phyloP scores from a whole-genome alignment of 2,329 filamentous ascomycete genomes.

The Polytolypa hystricis region DNA sequence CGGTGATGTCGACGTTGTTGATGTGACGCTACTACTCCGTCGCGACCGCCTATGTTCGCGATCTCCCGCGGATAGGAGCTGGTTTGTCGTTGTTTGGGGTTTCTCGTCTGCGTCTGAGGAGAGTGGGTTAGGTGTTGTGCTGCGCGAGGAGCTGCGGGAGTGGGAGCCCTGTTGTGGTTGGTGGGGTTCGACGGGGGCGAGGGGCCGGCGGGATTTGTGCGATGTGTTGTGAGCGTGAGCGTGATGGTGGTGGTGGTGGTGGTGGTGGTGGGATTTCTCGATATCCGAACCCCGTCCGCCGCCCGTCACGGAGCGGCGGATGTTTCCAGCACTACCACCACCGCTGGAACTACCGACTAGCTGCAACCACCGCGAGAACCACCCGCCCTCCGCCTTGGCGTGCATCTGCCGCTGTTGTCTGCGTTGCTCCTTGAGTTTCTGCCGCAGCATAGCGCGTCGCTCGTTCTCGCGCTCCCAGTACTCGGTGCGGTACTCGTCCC shows the following conservation, averaged over 20 bases:
- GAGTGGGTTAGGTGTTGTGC: conserved; percentile 23
- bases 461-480: conserved; percentile 98
- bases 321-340: conserved; percentile 48
- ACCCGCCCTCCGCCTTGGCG: conserved; percentile 58
- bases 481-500: conserved; percentile 86
- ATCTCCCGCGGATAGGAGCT: conserved; percentile 20
- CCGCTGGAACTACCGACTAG: too few species aligned
- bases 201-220: conserved; percentile 6
- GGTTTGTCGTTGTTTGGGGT: not conserved
- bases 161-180: conserved; percentile 14
- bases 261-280: conserved; percentile 21
- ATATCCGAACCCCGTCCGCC: too few species aligned
- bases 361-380: conserved; percentile 90
- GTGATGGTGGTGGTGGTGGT: conserved; percentile 19
- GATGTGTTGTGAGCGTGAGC: conserved; percentile 17
- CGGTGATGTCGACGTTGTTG: too few species aligned
- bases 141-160: conserved; percentile 33
- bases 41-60: conserved; percentile 23
- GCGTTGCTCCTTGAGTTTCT: conserved; percentile 58
- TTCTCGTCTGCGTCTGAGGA: conserved; percentile 27
- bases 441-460: conserved; percentile 60
- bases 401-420: conserved; percentile 45
- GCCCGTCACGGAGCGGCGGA: too few species aligned
- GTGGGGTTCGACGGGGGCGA: conserved; percentile 7
- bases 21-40: conserved; percentile 24